Evolutionary conservation across 2,329 filamentous ascomycete genomes (phyloP).

Genomic region (Plectosphaerella plurivora): DNA sequence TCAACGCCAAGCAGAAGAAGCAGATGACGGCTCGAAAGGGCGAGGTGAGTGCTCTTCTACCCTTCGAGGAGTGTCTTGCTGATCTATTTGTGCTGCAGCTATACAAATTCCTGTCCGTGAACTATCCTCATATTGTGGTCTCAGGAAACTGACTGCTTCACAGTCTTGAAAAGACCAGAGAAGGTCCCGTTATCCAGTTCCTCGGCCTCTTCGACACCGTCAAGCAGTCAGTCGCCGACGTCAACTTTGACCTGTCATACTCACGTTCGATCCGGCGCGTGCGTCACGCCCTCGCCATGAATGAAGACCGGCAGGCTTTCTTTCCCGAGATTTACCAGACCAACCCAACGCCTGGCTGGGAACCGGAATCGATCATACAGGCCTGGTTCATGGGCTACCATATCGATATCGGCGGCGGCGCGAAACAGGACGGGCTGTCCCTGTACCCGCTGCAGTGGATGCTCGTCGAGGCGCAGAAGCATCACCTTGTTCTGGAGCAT

Average conservation of each 20-base stretch:
- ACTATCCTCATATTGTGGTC: neutral
- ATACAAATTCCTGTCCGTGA: constrained; percentile 20
- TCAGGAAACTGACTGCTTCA: constrained; percentile 3
- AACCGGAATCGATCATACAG: constrained; percentile 23
- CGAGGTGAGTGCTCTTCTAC: constrained; percentile 8
- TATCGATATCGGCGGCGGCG: constrained; percentile 29
- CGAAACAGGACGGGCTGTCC: constrained; percentile 28
- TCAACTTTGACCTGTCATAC: constrained; percentile 21
- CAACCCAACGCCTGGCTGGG: constrained; percentile 11
- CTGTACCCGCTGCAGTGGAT: constrained; percentile 39
- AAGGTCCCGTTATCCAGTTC: neutral
- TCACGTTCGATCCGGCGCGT: constrained; percentile 27
- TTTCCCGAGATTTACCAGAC: constrained; percentile 17
- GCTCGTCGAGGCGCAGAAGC: constrained; percentile 24
- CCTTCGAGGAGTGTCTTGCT: neutral
- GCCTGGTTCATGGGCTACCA: constrained; percentile 34
- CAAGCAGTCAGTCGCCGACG: constrained; percentile 21
- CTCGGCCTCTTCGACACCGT: constrained; percentile 28
- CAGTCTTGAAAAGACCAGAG: constrained; percentile 9
- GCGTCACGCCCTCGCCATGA: constrained; percentile 31
- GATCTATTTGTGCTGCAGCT: constrained; percentile 5
- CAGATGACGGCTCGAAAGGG: neutral
- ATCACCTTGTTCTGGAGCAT: constrained; percentile 21
- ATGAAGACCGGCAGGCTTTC: constrained; percentile 26
- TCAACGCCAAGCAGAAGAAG: constrained; percentile 1